These are phyloP conservation scores for Ustilago hordei DNA, from an alignment of 1,284 basidiomycete genomes.

Conservation along the genomic window DNA sequence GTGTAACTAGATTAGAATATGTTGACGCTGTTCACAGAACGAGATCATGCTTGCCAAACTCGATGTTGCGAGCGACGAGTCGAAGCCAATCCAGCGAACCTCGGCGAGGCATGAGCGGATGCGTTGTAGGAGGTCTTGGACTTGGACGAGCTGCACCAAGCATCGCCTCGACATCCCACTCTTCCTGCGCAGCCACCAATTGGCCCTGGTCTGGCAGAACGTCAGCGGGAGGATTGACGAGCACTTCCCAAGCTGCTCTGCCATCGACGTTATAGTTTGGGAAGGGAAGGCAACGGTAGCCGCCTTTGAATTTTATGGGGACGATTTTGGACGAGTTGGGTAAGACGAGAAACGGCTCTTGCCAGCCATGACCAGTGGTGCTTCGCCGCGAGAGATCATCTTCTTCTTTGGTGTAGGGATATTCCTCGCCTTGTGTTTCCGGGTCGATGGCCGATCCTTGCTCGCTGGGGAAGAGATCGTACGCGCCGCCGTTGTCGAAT, in stretches of 20 bases:
- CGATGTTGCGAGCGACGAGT: conserved; percentile 36
- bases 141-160: conserved; percentile 29
- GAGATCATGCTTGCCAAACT: conserved; percentile 33
- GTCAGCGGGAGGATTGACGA: conserved; percentile 28
- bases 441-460: neutral
- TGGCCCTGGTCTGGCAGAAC: conserved; percentile 14
- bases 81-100: conserved; percentile 43
- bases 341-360: conserved; percentile 34
- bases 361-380: conserved; percentile 47
- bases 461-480: conserved; percentile 27
- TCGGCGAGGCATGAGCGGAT: conserved; percentile 28
- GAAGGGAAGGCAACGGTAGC: conserved; percentile 39
- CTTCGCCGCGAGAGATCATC: conserved; percentile 27
- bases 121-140: conserved; percentile 22
- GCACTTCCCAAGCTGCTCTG: conserved; percentile 39
- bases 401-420: conserved; percentile 31
- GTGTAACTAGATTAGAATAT: neutral
- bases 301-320: conserved; percentile 35
- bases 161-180: conserved; percentile 46
- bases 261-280: conserved; percentile 13
- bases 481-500: conserved; percentile 40
- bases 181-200: conserved; percentile 28
- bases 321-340: conserved; percentile 28
- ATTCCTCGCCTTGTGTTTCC: conserved; percentile 20
- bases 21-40: conserved; percentile 16